Conservation (phyloP, 2,329 filamentous ascomycete genomes). For the Colletotrichum orbiculare region DNA sequence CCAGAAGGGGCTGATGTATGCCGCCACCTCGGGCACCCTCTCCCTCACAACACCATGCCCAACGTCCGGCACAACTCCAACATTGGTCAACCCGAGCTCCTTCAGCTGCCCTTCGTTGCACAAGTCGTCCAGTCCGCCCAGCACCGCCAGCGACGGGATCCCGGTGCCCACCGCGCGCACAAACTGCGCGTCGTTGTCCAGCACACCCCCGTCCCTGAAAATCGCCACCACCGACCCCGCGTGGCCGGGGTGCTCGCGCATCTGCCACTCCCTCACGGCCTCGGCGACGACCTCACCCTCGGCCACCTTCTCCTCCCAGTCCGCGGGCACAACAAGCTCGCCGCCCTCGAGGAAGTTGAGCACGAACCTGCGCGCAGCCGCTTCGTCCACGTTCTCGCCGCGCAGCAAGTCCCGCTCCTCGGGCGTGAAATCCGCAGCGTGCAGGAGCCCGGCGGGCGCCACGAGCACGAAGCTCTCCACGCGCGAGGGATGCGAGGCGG, state of each 20-base stretch:
- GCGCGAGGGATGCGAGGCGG: slow-evolving; percentile 42
- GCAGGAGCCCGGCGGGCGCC: slow-evolving; percentile 59
- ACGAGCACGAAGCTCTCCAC: slow-evolving; percentile 52
- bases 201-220: slow-evolving; percentile 56
- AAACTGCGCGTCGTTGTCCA: slow-evolving; percentile 46
- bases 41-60: slow-evolving; percentile 43
- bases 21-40: slow-evolving; percentile 38
- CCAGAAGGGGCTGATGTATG: slow-evolving; percentile 38
- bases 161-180: slow-evolving; percentile 31
- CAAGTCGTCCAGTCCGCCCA: slow-evolving; percentile 43
- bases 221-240: slow-evolving; percentile 56
- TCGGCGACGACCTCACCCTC: slow-evolving; percentile 58
- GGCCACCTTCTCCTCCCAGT: slow-evolving; percentile 56
- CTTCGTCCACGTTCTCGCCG: slow-evolving; percentile 44
- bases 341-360: slow-evolving; percentile 56
- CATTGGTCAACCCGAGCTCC: slow-evolving; percentile 37
- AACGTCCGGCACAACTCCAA: slow-evolving; percentile 39
- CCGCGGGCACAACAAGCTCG: slow-evolving; percentile 50
- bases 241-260: slow-evolving; percentile 57
- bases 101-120: slow-evolving; percentile 36
- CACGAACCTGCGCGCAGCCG: slow-evolving; percentile 47
- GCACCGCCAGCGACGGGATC: slow-evolving; percentile 34
- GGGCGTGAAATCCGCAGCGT: slow-evolving; percentile 40
- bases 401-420: slow-evolving; percentile 41
- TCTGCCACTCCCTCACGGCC: slow-evolving; percentile 60